Evolutionary conservation across 306 rosid species (phyloP).

Genomic region (Parietaria judaica): DNA sequence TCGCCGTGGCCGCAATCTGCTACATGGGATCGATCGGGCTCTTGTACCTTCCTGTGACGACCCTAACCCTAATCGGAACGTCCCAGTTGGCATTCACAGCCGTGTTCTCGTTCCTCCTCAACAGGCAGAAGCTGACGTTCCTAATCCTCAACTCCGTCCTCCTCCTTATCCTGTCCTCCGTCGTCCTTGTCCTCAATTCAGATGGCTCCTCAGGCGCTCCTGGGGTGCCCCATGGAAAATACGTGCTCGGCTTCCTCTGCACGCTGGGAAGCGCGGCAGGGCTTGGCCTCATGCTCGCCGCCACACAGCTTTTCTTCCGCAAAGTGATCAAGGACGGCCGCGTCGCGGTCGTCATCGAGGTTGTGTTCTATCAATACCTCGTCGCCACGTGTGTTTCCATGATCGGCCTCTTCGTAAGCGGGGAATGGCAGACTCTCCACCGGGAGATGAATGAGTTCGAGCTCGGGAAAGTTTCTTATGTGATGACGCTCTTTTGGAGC

Average conservation of each 20-base stretch:
- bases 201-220: not conserved
- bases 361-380: not conserved
- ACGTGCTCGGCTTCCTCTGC: conserved; percentile 5
- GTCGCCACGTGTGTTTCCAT: not conserved
- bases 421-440: not conserved
- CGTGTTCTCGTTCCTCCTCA: conserved; percentile 11
- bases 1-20: not conserved
- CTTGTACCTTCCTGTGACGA: not conserved
- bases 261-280: not conserved
- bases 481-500: conserved; percentile 2
- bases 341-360: not conserved
- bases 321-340: not conserved
- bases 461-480: conserved; percentile 1
- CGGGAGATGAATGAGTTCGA: conserved; percentile 1
- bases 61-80: not conserved
- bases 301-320: not conserved
- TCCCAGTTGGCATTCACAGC: conserved; percentile 6
- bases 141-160: not conserved
- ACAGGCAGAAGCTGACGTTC: conserved; percentile 5
- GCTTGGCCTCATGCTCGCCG: not conserved
- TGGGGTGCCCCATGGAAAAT: conserved; percentile 3
- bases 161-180: conserved; percentile 11
- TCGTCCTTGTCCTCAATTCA: not conserved
- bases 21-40: conserved; percentile 1
- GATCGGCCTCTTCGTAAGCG: conserved; percentile 1